Evolutionary conservation across 1,284 basidiomycete species (phyloP), one percentile per base, ranked within the genome.

Genomic region (Boletus sp.): DNA sequence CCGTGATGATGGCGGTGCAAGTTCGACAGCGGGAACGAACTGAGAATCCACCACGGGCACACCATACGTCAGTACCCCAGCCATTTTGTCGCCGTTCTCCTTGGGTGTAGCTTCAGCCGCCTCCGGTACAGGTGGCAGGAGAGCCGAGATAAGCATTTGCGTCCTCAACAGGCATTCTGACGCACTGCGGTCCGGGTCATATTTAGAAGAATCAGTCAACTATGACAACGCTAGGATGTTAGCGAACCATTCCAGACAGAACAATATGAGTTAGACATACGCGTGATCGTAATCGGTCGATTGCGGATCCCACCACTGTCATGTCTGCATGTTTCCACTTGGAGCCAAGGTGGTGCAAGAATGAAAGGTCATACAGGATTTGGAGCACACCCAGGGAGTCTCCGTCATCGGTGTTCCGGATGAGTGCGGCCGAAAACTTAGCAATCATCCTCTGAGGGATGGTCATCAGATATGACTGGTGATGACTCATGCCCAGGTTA

Each of bases 1-100:
- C 59, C 85, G 76, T 48, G 81, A 74, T 53, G 80, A 80, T 31
- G 84, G 79, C 60, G 83, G 84, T 22, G 80, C 83, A 42, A 84
- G 65, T 56, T 83, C 78, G 35, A 85, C 65, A 39, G 80, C 78
- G 36, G 80, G 69, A 52, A 79, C 74, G 64, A 81, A 81, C 42
- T 78, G 75, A 57, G 79, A 74, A 50, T 82, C 80, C 47, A 73
- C 59, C 22, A 70, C 66, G 53, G 82, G 80, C 45, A 73, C 68
- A 13, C 81, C 82, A 58, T 76, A 75, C 44, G 75, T 73, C 54
- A 82, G 67, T 41, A 83, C 71, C 22, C 71, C 65, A n/a, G 69
- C 66, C 58, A 72, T 66, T 63, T 76, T 80, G 55, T 77, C 74
- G n/a, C 59, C 59, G 24, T 66, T 59, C 53, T 65, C 58, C 42